Conservation (phyloP, 176 grass and related monocot species). For the Pontederia paniculata region DNA sequence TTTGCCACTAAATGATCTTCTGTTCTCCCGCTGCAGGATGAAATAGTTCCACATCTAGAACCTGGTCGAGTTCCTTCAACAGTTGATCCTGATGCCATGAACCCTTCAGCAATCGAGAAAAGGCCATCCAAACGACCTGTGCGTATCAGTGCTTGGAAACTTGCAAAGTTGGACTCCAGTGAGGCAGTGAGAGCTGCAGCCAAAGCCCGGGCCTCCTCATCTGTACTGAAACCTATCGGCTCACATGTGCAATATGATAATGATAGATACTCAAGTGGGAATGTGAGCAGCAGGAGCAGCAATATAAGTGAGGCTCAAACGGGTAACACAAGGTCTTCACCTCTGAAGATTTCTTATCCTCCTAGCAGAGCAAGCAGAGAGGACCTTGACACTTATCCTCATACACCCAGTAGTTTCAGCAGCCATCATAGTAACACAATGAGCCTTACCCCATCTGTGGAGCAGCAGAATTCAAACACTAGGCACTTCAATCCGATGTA, state of each 20-base stretch:
- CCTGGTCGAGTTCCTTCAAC: constrained; percentile 16
- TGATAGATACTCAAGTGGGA: constrained; percentile 15
- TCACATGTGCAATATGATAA: constrained; percentile 4
- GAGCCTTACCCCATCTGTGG: constrained; percentile 28
- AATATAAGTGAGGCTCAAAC: neutral
- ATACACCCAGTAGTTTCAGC: constrained; percentile 12
- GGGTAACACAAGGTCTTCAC: constrained; percentile 9
- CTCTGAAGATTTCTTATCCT: constrained; percentile 11
- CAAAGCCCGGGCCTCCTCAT: constrained; percentile 18
- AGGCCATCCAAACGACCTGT: constrained; percentile 10
- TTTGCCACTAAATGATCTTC: neutral
- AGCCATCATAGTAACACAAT: neutral
- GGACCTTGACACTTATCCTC: constrained; percentile 13
- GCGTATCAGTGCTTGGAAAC: constrained; percentile 20
- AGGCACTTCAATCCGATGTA: constrained; percentile 86
- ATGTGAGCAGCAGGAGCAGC: constrained; percentile 21
- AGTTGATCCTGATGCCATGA: constrained; percentile 15
- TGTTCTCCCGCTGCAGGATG: constrained; percentile 7
- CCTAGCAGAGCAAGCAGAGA: constrained; percentile 13
- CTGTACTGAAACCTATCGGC: constrained; percentile 13
- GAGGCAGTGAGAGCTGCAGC: constrained; percentile 17
- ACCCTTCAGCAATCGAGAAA: constrained; percentile 6
- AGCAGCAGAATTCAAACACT: constrained; percentile 29
- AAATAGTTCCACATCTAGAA: constrained; percentile 19
- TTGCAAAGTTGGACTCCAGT: constrained; percentile 14